These are phyloP conservation scores for Arthrobotrys sinensis DNA, from an alignment of 2,329 filamentous ascomycete species.

Conservation along the genomic window DNA sequence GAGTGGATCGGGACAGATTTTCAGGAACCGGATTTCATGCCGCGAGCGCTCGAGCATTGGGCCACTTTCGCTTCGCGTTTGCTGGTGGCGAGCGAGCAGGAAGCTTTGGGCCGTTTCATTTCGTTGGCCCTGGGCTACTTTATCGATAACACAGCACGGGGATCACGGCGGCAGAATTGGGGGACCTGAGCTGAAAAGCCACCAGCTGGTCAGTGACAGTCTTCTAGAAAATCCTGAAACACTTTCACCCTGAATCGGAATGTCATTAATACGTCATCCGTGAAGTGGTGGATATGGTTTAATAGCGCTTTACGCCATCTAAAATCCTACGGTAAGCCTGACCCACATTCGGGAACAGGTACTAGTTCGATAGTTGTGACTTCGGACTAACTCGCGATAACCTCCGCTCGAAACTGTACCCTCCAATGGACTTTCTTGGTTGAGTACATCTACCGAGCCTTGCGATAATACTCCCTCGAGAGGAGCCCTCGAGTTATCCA, in stretches of 20 bases:
- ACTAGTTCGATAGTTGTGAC: background rate
- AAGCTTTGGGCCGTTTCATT: slow-evolving; percentile 23
- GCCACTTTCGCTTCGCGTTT: slow-evolving; percentile 38
- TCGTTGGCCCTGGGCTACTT: slow-evolving; percentile 1
- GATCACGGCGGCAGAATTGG: background rate
- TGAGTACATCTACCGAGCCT: background rate
- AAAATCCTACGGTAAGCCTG: slow-evolving; percentile 18
- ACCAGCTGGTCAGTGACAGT: slow-evolving; percentile 30
- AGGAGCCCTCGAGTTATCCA: background rate
- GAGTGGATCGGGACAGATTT: slow-evolving; percentile 25
- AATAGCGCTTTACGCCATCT: slow-evolving; percentile 18
- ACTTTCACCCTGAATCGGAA: slow-evolving; percentile 35
- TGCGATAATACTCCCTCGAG: background rate
- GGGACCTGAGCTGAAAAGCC: slow-evolving; percentile 7
- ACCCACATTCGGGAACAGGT: slow-evolving; percentile 3
- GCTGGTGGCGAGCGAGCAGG: slow-evolving; percentile 12
- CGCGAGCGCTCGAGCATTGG: slow-evolving; percentile 17
- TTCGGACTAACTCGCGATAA: slow-evolving; percentile 7
- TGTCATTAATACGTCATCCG: slow-evolving; percentile 34
- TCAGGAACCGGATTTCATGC: slow-evolving; percentile 52
- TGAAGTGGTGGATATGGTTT: slow-evolving; percentile 10
- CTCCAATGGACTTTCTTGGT: background rate
- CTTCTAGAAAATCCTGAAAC: slow-evolving; percentile 61
- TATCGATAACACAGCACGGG: slow-evolving; percentile 47
- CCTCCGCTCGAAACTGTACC: slow-evolving; percentile 11